Evolutionary conservation across 441 rosid genomes (phyloP).

Genomic region (Erodium texanum): DNA sequence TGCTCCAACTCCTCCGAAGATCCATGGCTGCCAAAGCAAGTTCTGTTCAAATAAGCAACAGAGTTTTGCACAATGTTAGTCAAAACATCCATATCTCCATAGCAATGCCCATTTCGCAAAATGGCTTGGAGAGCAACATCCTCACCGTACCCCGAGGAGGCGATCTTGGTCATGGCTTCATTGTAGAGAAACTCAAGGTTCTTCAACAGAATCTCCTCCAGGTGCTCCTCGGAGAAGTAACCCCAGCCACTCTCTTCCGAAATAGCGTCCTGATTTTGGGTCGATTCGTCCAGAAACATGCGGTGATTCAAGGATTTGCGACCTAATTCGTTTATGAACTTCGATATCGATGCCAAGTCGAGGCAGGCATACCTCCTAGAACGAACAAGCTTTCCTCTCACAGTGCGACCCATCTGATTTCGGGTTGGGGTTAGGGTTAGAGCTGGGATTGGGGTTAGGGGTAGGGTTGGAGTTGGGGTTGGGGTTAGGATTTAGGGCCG

Average conservation of each 20-base stretch:
- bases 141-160: constrained; percentile 55
- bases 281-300: constrained; percentile 30
- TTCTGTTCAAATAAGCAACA: constrained; percentile 55
- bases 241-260: constrained; percentile 68
- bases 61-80: constrained; percentile 68
- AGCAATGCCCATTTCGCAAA: constrained; percentile 63
- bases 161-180: constrained; percentile 61
- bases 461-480: no score
- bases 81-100: constrained; percentile 78
- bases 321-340: constrained; percentile 45
- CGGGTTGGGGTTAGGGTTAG: no score
- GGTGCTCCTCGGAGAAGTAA: constrained; percentile 67
- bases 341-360: constrained; percentile 32
- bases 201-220: constrained; percentile 61
- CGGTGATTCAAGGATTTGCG: constrained; percentile 41
- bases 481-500: no score
- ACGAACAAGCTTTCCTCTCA: constrained; percentile 57
- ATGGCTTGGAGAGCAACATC: constrained; percentile 60
- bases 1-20: constrained; percentile 38
- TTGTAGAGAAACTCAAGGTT: constrained; percentile 53
- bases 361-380: constrained; percentile 35
- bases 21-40: constrained; percentile 21
- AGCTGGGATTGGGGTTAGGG: no score
- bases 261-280: constrained; percentile 18
- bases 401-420: constrained; percentile 52